Base-by-base conservation (phyloP, 2,329 filamentous ascomycete genomes). In the Passalora sequoiae region DNA sequence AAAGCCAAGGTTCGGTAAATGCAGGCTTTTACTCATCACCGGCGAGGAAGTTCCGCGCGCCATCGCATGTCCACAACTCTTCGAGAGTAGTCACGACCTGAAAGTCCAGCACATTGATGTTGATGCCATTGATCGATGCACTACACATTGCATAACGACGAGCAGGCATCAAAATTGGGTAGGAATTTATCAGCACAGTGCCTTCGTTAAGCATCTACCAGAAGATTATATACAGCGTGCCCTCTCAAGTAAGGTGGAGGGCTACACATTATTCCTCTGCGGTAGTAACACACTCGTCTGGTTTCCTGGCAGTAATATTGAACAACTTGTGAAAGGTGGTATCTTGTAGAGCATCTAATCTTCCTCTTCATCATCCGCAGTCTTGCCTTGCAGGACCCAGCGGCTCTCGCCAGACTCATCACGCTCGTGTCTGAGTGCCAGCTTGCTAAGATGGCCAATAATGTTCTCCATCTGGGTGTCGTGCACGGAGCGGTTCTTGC, bases 401-500 rank as follows among this genome's bases (percentile, higher is more conserved):
- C 70, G 62, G 53, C 63, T 63, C 38, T 62, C 64, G 37, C 60
- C 62, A 51, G 69, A 59, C 56, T 70, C 71, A 56, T 77, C 75
- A 38, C 59, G 63, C 60, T 78, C 74, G 63, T 81, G 76, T 66
- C 77, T 73, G 55, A 81, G 64, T 25, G 78, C 75, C 50, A 83
- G 68, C 71, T 82, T 82, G 69, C 75, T 77, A 49, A 83, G 72
- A 53, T 79, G 77, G 37, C 72, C 74, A 56, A 83, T 74, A 66
- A 81, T 77, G 67, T 83, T 81, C 73, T 83, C 79, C 63, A 82
- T 76, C 50, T 76, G 69, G 49, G 77, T 80, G 61, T 83, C 78
- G 67, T 77, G 75, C 58, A 70, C 67, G 60, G 69, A 74, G 55
- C 80, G 74, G 66, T 78, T 73, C 69, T 78, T 76, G 62, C 80